Evolutionary conservation across 2,329 filamentous ascomycete species (phyloP).

Genomic region (Fusarium sp.): DNA sequence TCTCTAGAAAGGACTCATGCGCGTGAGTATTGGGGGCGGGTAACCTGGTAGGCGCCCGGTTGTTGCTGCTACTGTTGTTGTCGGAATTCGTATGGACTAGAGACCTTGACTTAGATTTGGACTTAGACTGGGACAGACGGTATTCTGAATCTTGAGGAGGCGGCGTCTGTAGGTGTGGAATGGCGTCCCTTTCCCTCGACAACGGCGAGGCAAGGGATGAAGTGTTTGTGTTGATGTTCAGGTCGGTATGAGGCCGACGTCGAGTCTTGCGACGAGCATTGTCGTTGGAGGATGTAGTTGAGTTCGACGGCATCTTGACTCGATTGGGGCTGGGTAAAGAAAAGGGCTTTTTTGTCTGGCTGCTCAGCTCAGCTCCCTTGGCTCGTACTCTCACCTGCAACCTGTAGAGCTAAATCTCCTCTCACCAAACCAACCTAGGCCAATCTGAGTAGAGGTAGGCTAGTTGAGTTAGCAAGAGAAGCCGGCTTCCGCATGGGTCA

Average conservation of each 20-base stretch:
- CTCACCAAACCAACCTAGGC: slow-evolving; percentile 23
- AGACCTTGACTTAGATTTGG: slow-evolving; percentile 33
- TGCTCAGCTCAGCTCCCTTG: slow-evolving; percentile 12
- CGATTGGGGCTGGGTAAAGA: slow-evolving; percentile 22
- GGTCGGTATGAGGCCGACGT: slow-evolving; percentile 38
- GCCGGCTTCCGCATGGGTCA: slow-evolving; percentile 36
- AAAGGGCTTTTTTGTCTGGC: slow-evolving; percentile 36
- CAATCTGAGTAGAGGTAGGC: slow-evolving; percentile 28
- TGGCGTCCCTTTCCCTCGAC: slow-evolving; percentile 30
- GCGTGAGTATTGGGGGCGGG: slow-evolving; percentile 33
- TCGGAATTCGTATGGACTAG: slow-evolving; percentile 21
- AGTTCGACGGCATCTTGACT: slow-evolving; percentile 33
- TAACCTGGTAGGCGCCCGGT: slow-evolving; percentile 40
- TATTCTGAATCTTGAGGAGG: slow-evolving; percentile 26
- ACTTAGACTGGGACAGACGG: slow-evolving; percentile 25
- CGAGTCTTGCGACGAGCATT: slow-evolving; percentile 40
- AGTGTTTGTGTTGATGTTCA: slow-evolving; percentile 39
- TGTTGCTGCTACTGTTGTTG: slow-evolving; percentile 37
- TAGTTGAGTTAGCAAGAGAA: slow-evolving; percentile 27
- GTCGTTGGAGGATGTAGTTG: slow-evolving; percentile 33
- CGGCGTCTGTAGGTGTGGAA: slow-evolving; percentile 37
- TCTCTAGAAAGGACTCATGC: slow-evolving; percentile 45
- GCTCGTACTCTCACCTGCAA: slow-evolving; percentile 7
- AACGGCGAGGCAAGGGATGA: slow-evolving; percentile 38
- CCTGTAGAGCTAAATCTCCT: slow-evolving; percentile 19